Base-by-base conservation (phyloP, 768 basidiomycete genomes). In the Saitozyma sp. region DNA sequence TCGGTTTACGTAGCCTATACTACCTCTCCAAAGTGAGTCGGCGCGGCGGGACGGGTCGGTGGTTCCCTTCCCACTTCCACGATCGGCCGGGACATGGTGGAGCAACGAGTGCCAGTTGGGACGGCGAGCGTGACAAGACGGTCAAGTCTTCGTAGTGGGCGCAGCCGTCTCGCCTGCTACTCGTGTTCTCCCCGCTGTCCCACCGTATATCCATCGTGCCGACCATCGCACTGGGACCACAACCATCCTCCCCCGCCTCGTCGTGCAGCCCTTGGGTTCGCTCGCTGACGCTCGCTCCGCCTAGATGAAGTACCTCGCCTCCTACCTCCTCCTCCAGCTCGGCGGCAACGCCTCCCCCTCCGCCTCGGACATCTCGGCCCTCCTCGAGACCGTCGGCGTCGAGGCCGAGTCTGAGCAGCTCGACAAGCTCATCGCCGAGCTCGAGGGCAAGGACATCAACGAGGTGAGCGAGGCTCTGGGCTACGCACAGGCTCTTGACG, bases 281-380 rank as follows among this genome's bases (percentile, higher is more conserved):
- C 29, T 29, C 29, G 29, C 29, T 29, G 29, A 29, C 29, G 29
- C 54, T 50, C n/a, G 38, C 29, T 5, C 29, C 29, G 29, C 16
- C 29, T 67, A 74, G 76, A 79, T 80, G 79, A 80, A 80, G 72
- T 68, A 68, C 69, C 83, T 97, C 81, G 94, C 92, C 83, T 91
- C 92, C 70, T 98, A 96, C 85, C 87, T 99, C 64, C 92, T 99
- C 80, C 92, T 97, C 83, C 89, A 90, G 81, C 85, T 87, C 79
- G 96, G 92, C 70, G 96, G 96, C 59, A 97, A 97, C 78, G 82
- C 87, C 74, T 86, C 85, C 66, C 94, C 96, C 67, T 87, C 88
- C 64, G 90, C 90, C 58, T 85, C 76, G 51, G 94, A 97, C 80
- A 84, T 99, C 83, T 92, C 87, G 83, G 87, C 87, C 75, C 86